These are phyloP conservation scores for Quercus variabilis DNA, from an alignment of 306 rosid genomes.

Conservation along the genomic window DNA sequence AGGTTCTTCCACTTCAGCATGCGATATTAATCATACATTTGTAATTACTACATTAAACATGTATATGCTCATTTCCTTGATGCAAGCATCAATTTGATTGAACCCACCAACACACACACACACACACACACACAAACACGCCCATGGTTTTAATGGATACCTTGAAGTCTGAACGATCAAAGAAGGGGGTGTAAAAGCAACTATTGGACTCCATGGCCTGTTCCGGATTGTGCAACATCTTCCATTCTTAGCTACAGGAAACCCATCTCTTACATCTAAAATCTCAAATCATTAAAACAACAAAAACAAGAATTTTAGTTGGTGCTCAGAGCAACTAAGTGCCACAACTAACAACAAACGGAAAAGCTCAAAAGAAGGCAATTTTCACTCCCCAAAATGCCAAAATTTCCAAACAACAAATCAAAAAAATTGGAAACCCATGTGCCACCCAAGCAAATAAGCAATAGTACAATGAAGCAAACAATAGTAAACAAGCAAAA, in stretches of 20 bases:
- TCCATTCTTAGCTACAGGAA: constrained; percentile 36
- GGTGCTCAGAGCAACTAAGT: not conserved
- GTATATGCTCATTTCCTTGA: not conserved
- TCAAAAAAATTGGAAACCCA: not conserved
- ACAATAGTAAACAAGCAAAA: not conserved
- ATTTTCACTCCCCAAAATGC: not conserved
- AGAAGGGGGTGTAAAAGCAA: constrained; percentile 23
- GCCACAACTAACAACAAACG: not conserved
- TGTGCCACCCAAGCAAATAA: not conserved
- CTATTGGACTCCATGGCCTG: constrained; percentile 35
- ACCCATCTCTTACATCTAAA: constrained; percentile 38
- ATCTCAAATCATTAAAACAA: not conserved
- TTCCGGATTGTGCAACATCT: constrained; percentile 36
- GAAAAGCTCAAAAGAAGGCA: not conserved
- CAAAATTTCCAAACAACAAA: not conserved
- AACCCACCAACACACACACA: not conserved
- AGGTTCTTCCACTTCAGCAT: not conserved
- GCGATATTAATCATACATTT: not conserved
- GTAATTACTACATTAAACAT: not conserved
- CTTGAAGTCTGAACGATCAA: constrained; percentile 30
- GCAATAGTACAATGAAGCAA: not conserved
- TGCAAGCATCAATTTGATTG: not conserved
- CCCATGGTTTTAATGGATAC: constrained; percentile 27
- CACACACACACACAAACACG: not conserved
- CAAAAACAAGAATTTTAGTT: not conserved